Evolutionary conservation across 2,329 filamentous ascomycete species (phyloP).

Genomic region (Colletotrichum simmondsii): DNA sequence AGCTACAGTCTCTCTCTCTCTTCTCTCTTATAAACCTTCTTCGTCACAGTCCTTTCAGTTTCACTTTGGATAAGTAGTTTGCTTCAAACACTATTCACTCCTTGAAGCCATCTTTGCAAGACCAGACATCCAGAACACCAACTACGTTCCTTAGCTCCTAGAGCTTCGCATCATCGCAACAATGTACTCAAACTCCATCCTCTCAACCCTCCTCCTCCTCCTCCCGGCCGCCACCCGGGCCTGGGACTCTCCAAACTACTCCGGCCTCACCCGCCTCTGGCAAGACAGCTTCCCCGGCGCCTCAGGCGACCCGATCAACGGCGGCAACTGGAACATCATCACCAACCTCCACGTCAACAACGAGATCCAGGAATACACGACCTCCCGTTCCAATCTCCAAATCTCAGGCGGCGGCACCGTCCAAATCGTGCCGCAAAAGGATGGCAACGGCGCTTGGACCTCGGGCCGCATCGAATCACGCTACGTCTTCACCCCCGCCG

Average conservation of each 20-base stretch:
- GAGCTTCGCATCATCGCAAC: background rate
- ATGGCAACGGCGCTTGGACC: conserved; percentile 55
- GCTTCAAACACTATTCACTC: background rate
- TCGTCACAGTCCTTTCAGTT: background rate
- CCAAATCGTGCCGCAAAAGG: conserved; percentile 59
- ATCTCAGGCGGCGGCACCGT: conserved; percentile 61
- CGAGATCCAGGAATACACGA: conserved; percentile 60
- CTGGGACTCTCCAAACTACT: conserved; percentile 50
- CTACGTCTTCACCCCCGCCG: conserved; percentile 55
- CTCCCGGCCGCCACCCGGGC: conserved; percentile 46
- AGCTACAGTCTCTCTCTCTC: background rate
- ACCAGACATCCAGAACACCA: background rate
- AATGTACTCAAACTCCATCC: conserved; percentile 24
- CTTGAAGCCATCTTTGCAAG: background rate
- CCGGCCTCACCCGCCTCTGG: conserved; percentile 53
- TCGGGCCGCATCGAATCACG: conserved; percentile 61
- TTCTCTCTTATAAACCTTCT: conserved; percentile 15
- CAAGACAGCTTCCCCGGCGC: conserved; percentile 54
- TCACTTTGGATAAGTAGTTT: background rate
- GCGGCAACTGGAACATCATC: conserved; percentile 56
- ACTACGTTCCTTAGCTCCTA: conserved; percentile 9
- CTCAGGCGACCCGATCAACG: conserved; percentile 45
- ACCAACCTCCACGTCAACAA: conserved; percentile 58
- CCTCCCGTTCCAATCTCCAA: conserved; percentile 57
- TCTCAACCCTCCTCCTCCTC: conserved; percentile 38